Base-by-base conservation (phyloP, 805 yeast genomes). In the Blastobotrys attinorum region DNA sequence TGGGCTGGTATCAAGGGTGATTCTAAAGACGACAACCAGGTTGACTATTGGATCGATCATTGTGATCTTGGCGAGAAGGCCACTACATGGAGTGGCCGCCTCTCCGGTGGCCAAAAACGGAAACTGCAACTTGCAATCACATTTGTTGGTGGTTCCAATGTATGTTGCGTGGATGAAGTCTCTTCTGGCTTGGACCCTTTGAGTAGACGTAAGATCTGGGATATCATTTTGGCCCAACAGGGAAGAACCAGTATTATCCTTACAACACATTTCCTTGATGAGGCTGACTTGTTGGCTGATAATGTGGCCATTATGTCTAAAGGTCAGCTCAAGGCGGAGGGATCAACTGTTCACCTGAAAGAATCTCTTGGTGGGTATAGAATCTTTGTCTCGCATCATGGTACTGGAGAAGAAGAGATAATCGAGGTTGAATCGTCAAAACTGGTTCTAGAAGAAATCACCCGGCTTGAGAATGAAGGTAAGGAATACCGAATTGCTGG, bases 101-200 rank as follows among this genome's bases (percentile, higher is more conserved):
- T 62, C 22, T 56, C 62, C 40, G 66, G 66, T 34, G 66, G 66
- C 6, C 66, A 63, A 44, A 60, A 62, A 45, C 50, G 66, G 27
- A 62, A 62, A 42, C 49, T 62, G 17, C 66, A 63, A 40, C 52
- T 62, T 25, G 66, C 66, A 1, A 56, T 62, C 31, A 60, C 59
- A 61, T 60, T 62, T 53, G 59, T 55, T 17, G 66, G 66, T 17
- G 66, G 59, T 2, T 53, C 61, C 21, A 56, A 57, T 39, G 55
- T 62, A 3, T 62, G 66, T 46, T 60, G 64, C 31, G 53, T 62
- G 29, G 66, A 62, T 43, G 66, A 62, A 44, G 66, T 62, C n/a
- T 60, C 66, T 13, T 62, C 66, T 15, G 66, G 66, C 1, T 47
- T 62, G 29, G 66, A 62, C 52, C 66, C 66, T 7, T 35, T 62